Percentiles rank a stretch among this genome's conserved stretches.
phyloP scores from a whole-genome alignment of 345 rosid genomes.

The Angophora floribunda region DNA sequence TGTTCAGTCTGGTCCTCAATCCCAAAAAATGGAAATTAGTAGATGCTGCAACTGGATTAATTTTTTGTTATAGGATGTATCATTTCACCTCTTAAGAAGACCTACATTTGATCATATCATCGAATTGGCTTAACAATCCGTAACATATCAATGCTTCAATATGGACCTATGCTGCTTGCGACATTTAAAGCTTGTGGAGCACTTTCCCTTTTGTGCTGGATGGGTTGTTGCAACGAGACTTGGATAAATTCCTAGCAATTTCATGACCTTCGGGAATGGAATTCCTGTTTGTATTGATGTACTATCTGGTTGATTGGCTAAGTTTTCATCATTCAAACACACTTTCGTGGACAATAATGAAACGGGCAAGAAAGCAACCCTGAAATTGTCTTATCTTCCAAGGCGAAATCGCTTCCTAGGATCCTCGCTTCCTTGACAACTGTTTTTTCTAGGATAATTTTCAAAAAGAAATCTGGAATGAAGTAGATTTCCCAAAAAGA shows the following conservation, averaged over 20 bases:
- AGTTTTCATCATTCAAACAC: neutral
- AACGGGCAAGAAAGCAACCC: neutral
- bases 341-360: neutral
- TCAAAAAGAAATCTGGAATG: too few relatives aligned
- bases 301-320: neutral
- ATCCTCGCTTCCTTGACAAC: neutral
- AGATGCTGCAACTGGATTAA: neutral
- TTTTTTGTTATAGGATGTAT: fast-evolving
- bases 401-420: neutral
- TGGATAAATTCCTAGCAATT: neutral
- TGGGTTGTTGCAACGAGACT: neutral
- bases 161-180: neutral
- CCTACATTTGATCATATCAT: neutral
- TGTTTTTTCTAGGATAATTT: neutral
- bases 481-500: neutral
- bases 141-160: fast-evolving
- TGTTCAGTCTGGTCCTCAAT: too few relatives aligned
- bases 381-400: neutral
- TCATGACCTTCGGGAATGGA: neutral
- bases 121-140: neutral
- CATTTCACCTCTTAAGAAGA: neutral
- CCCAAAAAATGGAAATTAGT: too few relatives aligned
- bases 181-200: neutral
- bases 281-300: neutral
- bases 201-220: fast-evolving